Base-by-base conservation (phyloP, 2,329 filamentous ascomycete species). In the Colletotrichum endophyticum region DNA sequence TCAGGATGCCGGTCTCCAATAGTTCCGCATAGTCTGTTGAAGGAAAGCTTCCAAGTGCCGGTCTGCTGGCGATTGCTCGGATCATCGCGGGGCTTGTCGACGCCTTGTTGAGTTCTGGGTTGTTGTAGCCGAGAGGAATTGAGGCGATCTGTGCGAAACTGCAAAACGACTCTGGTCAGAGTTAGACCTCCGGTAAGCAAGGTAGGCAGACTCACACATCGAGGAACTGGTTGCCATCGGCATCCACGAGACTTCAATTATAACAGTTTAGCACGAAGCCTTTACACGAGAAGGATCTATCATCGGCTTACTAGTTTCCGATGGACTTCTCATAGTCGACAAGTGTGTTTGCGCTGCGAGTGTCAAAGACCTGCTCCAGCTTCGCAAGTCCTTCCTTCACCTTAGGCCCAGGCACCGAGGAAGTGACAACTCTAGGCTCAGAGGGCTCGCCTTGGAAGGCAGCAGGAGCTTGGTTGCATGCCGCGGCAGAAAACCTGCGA, bases 61-160 rank as follows among this genome's bases (percentile, higher is more conserved):
- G 96, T 66, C 96, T 92, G 89, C 98, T 98, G 89, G 98, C 94
- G 80, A 98, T 87, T 73, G 95, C 92, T 74, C 89, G 93, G 81
- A 92, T 88, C 95, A 98, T 98, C 81, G 96, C 94, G 25, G 93
- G 92, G 72, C 93, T 94, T 76, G 91, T 90, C 30, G 95, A 94
- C 36, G 93, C 92, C 81, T 92, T 89, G 79, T 91, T 88, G 78
- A 98, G 91, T 79, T 90, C 86, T 8, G 95, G 93, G 88, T 98
- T 98, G 90, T 96, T 98, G 91, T 98, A 98, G 77, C 96, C 96
- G 63, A 98, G 90, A 4, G 96, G 95, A 81, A 98, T 98, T 56
- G 95, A 98, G 78, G 96, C 96, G 82, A 98, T 98, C 86, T 98
- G 96, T 68, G 96, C 95, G 83, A 96, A 96, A 75, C 93, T 94